Percentiles rank a stretch among this genome's conserved stretches.
These are phyloP conservation scores for Alnus rubra DNA, from an alignment of 306 rosid species.

Conservation along the genomic window DNA sequence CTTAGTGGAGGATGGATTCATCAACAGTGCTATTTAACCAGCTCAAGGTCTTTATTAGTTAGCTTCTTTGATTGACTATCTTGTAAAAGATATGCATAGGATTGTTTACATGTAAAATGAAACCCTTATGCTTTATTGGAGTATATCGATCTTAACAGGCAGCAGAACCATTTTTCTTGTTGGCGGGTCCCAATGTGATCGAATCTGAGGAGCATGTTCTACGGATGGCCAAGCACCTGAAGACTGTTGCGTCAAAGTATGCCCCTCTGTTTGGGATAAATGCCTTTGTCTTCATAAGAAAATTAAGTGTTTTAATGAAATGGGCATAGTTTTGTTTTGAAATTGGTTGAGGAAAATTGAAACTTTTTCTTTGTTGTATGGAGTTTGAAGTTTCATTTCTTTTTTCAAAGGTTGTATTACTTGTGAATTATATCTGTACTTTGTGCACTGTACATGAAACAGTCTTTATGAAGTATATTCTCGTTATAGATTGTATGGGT, in stretches of 20 bases:
- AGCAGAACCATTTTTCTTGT: constrained; percentile 80
- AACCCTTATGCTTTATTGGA: neutral
- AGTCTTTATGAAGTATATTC: too few species aligned
- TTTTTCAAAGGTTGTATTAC: neutral
- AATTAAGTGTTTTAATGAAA: constrained; percentile 9
- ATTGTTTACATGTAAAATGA: constrained; percentile 14
- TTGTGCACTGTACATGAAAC: too few species aligned
- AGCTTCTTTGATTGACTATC: neutral
- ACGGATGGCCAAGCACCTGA: constrained; percentile 75
- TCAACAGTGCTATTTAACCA: constrained; percentile 40
- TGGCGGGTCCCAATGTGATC: constrained; percentile 97
- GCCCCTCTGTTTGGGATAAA: constrained; percentile 19
- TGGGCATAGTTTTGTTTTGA: neutral
- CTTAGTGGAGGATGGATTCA: constrained; percentile 36
- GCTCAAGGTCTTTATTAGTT: constrained; percentile 36
- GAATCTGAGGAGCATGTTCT: constrained; percentile 88
- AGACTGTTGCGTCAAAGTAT: constrained; percentile 69
- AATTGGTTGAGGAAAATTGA: neutral
- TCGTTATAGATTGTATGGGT: neutral
- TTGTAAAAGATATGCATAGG: neutral
- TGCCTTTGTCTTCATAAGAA: neutral
- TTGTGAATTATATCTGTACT: neutral
- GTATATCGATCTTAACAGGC: constrained; percentile 45
- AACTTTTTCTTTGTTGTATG: neutral
- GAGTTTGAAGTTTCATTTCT: neutral